Conservation (phyloP, 1,284 basidiomycete genomes). For the Leccinum griseonigrum region DNA sequence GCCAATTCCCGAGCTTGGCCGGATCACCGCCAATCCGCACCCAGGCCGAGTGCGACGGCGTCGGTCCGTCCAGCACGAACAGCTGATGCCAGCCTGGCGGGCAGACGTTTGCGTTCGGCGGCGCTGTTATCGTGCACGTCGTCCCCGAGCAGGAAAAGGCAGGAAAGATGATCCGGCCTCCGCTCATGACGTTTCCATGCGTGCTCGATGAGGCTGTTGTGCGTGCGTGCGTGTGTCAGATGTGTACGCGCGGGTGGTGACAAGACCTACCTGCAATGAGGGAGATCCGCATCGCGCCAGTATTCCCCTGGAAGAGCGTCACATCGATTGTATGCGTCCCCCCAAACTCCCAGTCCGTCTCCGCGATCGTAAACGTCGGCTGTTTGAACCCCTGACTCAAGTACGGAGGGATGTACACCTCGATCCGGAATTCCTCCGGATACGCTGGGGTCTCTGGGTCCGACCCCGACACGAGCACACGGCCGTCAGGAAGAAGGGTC, state of each 20-base stretch:
- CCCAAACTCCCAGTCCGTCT: conserved; percentile 61
- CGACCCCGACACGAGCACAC: conserved; percentile 70
- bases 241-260: neutral
- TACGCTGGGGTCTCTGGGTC: no score
- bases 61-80: conserved; percentile 71
- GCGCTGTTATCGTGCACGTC: conserved; percentile 64
- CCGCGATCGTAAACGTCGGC: conserved; percentile 54
- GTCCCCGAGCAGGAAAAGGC: conserved; percentile 59
- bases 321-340: conserved; percentile 51
- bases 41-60: conserved; percentile 68
- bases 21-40: conserved; percentile 77
- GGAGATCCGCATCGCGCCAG: conserved; percentile 56
- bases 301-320: conserved; percentile 54
- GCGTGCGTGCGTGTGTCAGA: neutral
- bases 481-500: conserved; percentile 63
- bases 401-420: conserved; percentile 76
- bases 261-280: conserved; percentile 52
- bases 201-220: conserved; percentile 69
- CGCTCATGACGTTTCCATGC: conserved; percentile 72
- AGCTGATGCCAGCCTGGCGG: conserved; percentile 77
- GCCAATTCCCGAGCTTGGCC: conserved; percentile 64
- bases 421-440: conserved; percentile 75
- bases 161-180: conserved; percentile 67
- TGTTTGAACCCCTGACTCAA: conserved; percentile 55
- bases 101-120: conserved; percentile 62